phyloP scores from a whole-genome alignment of 2,329 filamentous ascomycete genomes.

The Talaromyces islandicus region DNA sequence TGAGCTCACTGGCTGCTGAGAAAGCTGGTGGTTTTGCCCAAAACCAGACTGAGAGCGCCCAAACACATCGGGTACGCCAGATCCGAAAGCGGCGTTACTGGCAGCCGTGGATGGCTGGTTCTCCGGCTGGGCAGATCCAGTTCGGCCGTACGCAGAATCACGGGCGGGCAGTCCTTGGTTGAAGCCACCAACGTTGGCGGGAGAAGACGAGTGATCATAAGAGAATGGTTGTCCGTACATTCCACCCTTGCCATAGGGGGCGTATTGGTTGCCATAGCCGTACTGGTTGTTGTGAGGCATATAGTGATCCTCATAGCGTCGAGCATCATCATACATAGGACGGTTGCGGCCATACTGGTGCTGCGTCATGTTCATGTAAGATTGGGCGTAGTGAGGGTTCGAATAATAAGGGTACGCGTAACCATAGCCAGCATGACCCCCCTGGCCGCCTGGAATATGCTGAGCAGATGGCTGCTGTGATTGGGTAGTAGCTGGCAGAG shows the following conservation, averaged over 20 bases:
- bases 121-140: constrained; percentile 53
- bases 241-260: constrained; percentile 50
- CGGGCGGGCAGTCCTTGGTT: constrained; percentile 41
- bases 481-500: constrained; percentile 52
- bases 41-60: constrained; percentile 54
- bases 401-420: constrained; percentile 57
- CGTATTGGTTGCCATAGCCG: constrained; percentile 47
- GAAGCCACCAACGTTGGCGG: constrained; percentile 51
- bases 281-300: constrained; percentile 48
- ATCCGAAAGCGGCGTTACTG: constrained; percentile 44
- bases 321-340: constrained; percentile 45
- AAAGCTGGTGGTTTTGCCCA: constrained; percentile 48
- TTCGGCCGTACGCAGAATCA: constrained; percentile 55
- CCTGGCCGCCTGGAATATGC: constrained; percentile 47
- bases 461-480: constrained; percentile 46
- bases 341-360: constrained; percentile 44
- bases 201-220: constrained; percentile 60
- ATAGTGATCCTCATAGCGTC: constrained; percentile 44
- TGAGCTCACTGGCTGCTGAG: constrained; percentile 38
- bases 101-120: constrained; percentile 44
- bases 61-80: constrained; percentile 54
- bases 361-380: constrained; percentile 54
- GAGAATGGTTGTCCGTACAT: constrained; percentile 63
- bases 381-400: constrained; percentile 52
- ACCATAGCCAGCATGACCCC: constrained; percentile 51